A percentile compares a stretch with the other conserved stretches of the same genome.
phyloP scores from a whole-genome alignment of 129 eudicot genomes.

The Daucus carota region DNA sequence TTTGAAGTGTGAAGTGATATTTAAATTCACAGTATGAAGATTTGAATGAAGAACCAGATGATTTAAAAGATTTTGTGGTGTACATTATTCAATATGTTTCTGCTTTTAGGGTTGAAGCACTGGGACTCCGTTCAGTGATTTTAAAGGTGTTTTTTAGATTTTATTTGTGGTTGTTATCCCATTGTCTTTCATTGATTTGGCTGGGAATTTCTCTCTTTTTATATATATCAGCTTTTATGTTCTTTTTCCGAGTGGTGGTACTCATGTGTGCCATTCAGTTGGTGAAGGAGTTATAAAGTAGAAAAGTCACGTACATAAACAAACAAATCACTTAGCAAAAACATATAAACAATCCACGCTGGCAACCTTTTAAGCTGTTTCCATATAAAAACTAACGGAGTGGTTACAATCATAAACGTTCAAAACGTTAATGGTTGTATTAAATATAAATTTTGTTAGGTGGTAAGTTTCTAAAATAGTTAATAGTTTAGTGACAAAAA shows the following conservation, averaged over 20 bases:
- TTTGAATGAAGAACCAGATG: not conserved
- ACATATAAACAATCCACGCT: no score
- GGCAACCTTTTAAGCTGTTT: no score
- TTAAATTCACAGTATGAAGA: not conserved
- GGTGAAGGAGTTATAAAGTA: no score
- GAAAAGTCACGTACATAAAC: no score
- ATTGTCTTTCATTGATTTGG: not conserved
- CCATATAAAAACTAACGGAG: no score
- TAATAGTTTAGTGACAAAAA: no score
- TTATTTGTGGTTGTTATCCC: not conserved
- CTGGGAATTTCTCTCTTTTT: not conserved
- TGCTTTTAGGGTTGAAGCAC: slow-evolving; percentile 62
- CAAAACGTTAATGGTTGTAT: no score
- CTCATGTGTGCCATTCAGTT: no score
- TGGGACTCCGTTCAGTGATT: slow-evolving; percentile 44
- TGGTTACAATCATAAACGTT: no score
- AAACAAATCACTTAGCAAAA: no score
- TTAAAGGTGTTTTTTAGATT: slow-evolving; percentile 49
- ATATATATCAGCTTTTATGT: slow-evolving; percentile 1
- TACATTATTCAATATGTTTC: slow-evolving; percentile 43
- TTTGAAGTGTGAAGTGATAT: not conserved
- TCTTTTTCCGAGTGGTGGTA: slow-evolving; percentile 66
- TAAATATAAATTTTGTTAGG: no score
- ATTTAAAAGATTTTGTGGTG: not conserved
- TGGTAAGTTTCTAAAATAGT: no score